Conservation (phyloP, 2,329 filamentous ascomycete genomes). For the Biscogniauxia mediterranea region DNA sequence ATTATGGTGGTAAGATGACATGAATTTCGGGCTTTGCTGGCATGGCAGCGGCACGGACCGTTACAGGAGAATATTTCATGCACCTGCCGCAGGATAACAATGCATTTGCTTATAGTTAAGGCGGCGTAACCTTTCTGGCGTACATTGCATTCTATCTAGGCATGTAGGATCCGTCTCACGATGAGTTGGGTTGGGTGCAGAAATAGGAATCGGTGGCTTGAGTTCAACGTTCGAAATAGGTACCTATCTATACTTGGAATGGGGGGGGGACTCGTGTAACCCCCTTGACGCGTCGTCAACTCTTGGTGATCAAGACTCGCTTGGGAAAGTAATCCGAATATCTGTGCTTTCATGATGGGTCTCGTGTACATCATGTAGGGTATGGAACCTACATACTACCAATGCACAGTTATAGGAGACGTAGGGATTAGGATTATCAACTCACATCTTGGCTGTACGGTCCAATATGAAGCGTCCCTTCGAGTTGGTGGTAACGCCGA, state of each 20-base stretch:
- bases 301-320: neutral
- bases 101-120: neutral
- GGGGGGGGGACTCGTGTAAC: neutral
- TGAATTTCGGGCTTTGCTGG: slow-evolving; percentile 7
- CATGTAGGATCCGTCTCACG: neutral
- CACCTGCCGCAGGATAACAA: slow-evolving; percentile 3
- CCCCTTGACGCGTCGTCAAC: neutral
- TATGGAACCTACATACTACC: neutral
- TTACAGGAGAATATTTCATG: slow-evolving; percentile 8
- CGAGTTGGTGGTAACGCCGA: neutral
- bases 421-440: neutral
- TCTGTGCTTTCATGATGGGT: neutral
- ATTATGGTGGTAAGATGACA: slow-evolving; percentile 12
- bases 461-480: neutral
- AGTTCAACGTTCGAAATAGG: neutral
- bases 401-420: neutral
- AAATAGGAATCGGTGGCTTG: slow-evolving; percentile 1
- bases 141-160: neutral
- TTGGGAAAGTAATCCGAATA: neutral
- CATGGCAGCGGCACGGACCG: slow-evolving; percentile 22
- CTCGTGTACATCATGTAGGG: neutral
- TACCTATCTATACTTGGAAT: neutral
- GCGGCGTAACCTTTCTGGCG: neutral
- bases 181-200: neutral
- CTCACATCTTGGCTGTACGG: neutral